A percentile compares a stretch with the other conserved stretches of the same genome.
These are phyloP conservation scores for Suillus sp. DNA, from an alignment of 768 basidiomycete genomes.

Conservation along the genomic window DNA sequence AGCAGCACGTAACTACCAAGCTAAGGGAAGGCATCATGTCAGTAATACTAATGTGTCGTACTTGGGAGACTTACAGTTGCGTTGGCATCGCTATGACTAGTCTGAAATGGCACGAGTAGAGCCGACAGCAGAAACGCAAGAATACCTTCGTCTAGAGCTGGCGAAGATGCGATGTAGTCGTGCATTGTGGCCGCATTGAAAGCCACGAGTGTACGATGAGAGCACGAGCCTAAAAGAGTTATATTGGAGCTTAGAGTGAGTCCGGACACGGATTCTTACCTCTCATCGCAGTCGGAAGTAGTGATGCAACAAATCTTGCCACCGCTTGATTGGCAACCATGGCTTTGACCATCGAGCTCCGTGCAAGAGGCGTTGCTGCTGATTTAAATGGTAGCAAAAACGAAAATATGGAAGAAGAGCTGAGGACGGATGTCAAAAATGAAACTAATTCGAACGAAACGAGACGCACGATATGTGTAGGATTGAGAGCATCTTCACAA, in stretches of 20 bases:
- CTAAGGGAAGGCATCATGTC: slow-evolving; percentile 35
- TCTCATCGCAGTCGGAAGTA: slow-evolving; percentile 64
- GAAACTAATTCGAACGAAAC: background rate
- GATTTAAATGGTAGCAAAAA: slow-evolving; percentile 79
- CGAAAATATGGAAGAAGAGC: slow-evolving; percentile 62
- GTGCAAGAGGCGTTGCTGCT: slow-evolving; percentile 72
- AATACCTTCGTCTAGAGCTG: slow-evolving; percentile 63
- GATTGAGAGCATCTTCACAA: slow-evolving; percentile 90
- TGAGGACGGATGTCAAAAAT: slow-evolving; percentile 29
- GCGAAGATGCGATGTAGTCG: slow-evolving; percentile 69
- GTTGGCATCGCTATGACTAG: slow-evolving; percentile 46
- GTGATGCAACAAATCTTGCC: slow-evolving; percentile 65
- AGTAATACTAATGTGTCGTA: background rate
- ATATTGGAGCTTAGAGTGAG: background rate
- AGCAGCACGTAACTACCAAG: slow-evolving; percentile 76
- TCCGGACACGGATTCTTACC: slow-evolving; percentile 24
- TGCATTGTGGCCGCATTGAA: slow-evolving; percentile 83
- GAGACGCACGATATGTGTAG: slow-evolving; percentile 67
- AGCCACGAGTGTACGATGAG: slow-evolving; percentile 73
- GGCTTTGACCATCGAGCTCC: slow-evolving; percentile 70
- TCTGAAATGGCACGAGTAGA: slow-evolving; percentile 57
- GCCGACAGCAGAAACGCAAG: slow-evolving; percentile 68
- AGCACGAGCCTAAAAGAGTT: slow-evolving; percentile 32
- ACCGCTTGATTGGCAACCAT: slow-evolving; percentile 74
- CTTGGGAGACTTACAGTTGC: slow-evolving; percentile 47